Percentiles rank a stretch among this genome's conserved stretches.
These are phyloP conservation scores for Rostrohypoxylon terebratum DNA, from an alignment of 495 filamentous ascomycete species.

Conservation along the genomic window DNA sequence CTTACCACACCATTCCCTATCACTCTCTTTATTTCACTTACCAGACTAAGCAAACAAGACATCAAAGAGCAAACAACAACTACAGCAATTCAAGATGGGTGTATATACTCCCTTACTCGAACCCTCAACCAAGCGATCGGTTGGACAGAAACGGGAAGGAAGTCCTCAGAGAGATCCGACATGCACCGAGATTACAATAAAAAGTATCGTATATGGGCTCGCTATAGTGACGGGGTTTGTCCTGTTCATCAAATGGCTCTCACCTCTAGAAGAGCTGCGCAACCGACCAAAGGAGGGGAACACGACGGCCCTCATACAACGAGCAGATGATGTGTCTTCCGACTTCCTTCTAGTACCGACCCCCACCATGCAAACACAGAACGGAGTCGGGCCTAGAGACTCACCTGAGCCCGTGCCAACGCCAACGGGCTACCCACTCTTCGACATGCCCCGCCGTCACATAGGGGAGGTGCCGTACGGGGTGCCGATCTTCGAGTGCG, in stretches of 20 bases:
- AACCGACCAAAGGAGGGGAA: too few species aligned
- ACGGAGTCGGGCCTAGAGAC: too few species aligned
- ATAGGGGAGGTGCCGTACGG: constrained; percentile 65
- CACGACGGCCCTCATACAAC: too few species aligned
- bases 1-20: neutral
- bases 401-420: neutral
- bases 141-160: neutral
- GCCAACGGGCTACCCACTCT: constrained; percentile 18
- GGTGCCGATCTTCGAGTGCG: constrained; percentile 74
- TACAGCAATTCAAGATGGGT: neutral
- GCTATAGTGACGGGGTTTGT: too few species aligned
- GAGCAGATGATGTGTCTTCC: too few species aligned
- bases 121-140: neutral
- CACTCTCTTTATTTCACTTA: neutral
- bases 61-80: neutral
- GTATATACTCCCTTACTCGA: neutral
- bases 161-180: neutral
- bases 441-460: constrained; percentile 61
- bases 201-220: too few species aligned
- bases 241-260: too few species aligned
- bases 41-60: neutral
- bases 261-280: too few species aligned
- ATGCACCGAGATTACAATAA: neutral
- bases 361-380: too few species aligned
- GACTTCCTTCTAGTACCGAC: too few species aligned